Conservation (phyloP, 2,329 filamentous ascomycete species). For the Pestalotiopsis sp. region DNA sequence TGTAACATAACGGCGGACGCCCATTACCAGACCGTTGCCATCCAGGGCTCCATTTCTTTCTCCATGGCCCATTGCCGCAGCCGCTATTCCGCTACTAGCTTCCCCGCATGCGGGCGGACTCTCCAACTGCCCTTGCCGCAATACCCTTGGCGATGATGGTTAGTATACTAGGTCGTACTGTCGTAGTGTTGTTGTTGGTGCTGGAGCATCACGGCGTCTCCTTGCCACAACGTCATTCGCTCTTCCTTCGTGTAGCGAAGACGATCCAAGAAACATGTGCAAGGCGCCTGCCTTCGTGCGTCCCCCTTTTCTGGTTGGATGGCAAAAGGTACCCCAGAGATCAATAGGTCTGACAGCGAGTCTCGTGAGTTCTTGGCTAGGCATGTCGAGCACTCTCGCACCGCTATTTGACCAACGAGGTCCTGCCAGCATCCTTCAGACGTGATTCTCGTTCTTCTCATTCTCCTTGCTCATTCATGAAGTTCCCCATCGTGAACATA, state of each 20-base stretch:
- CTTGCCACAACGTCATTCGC: not conserved
- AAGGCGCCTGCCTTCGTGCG: not conserved
- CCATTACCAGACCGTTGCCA: no score
- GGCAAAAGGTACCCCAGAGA: not conserved
- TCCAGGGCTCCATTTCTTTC: no score
- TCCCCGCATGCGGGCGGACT: no score
- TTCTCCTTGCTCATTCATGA: no score
- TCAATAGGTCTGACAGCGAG: not conserved
- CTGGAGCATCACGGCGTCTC: not conserved
- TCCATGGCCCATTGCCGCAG: no score
- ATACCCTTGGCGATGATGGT: not conserved
- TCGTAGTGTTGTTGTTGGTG: not conserved
- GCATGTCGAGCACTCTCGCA: not conserved
- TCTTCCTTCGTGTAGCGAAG: not conserved
- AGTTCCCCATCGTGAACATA: not conserved
- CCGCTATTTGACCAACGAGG: not conserved
- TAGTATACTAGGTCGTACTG: not conserved
- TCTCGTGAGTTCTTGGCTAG: not conserved
- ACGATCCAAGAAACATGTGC: not conserved
- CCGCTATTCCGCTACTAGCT: no score
- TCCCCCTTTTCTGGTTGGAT: not conserved
- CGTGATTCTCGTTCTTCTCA: not conserved
- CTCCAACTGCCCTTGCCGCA: no score
- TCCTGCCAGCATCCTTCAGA: not conserved
- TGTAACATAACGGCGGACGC: not conserved